A percentile compares a stretch with the other conserved stretches of the same genome.
Evolutionary conservation across 2,329 filamentous ascomycete genomes (phyloP).

Genomic region (Fusarium annulatum): DNA sequence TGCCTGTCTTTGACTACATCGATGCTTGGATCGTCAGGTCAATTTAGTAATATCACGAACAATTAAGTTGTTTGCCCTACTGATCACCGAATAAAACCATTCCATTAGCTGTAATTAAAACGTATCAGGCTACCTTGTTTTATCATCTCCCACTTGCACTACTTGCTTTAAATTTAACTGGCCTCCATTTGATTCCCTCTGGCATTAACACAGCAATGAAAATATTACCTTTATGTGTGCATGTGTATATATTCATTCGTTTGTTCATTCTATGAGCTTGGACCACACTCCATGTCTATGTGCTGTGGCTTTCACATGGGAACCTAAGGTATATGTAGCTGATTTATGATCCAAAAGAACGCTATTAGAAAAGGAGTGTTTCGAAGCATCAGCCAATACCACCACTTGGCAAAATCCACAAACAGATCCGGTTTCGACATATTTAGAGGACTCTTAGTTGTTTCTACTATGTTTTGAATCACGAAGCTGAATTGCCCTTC

Average conservation of each 20-base stretch:
- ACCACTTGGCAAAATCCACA: constrained; percentile 9
- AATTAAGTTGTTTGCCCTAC: background rate
- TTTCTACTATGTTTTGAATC: constrained; percentile 17
- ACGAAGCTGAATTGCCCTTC: background rate
- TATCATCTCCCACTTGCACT: background rate
- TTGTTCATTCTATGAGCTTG: background rate
- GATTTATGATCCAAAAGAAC: background rate
- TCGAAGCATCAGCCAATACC: constrained; percentile 14
- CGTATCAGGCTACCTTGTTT: background rate
- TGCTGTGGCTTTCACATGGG: background rate
- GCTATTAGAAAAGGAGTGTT: constrained; percentile 22
- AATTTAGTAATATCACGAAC: too few species aligned
- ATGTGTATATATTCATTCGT: background rate
- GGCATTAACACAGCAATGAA: background rate
- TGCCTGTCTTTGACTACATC: background rate
- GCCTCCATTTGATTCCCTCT: background rate
- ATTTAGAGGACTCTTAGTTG: background rate
- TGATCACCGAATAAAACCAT: too few species aligned
- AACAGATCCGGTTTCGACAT: constrained; percentile 10
- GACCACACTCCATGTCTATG: background rate
- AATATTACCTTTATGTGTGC: background rate
- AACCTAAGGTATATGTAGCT: constrained; percentile 1
- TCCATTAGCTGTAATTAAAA: background rate
- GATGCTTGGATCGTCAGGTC: background rate
- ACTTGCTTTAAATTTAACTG: background rate